These are phyloP conservation scores for Solanum etuberosum DNA, from an alignment of 257 asterid genomes.

Conservation along the genomic window DNA sequence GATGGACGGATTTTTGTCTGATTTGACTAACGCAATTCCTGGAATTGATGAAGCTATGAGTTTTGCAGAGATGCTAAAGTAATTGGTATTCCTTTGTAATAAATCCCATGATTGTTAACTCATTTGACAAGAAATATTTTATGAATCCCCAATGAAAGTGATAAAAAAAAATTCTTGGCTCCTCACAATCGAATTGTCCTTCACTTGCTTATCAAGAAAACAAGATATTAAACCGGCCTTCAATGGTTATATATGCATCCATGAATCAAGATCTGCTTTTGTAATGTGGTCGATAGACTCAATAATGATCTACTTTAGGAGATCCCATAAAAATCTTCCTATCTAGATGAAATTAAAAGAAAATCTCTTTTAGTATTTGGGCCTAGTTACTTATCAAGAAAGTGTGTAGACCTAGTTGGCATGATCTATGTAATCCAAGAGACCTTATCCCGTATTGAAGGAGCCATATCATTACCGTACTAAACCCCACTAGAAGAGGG, in stretches of 20 bases:
- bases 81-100: conserved; percentile 10
- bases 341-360: background rate
- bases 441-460: background rate
- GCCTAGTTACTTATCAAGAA: conserved; percentile 13
- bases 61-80: conserved; percentile 98
- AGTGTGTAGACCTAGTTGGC: background rate
- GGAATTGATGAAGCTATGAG: conserved; percentile 99
- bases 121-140: background rate
- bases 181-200: background rate
- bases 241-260: background rate
- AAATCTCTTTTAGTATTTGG: background rate
- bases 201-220: background rate
- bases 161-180: background rate
- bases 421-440: background rate
- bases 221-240: background rate
- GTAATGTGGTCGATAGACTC: background rate
- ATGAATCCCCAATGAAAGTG: background rate
- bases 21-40: conserved; percentile 83
- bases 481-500: background rate
- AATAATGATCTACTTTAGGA: background rate
- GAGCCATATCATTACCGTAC: background rate
- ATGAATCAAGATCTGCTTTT: background rate
- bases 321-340: background rate
- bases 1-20: conserved; percentile 77
- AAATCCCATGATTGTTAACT: background rate